phyloP scores from a whole-genome alignment of 139 green algal species.

The Micractinium conductrix region DNA sequence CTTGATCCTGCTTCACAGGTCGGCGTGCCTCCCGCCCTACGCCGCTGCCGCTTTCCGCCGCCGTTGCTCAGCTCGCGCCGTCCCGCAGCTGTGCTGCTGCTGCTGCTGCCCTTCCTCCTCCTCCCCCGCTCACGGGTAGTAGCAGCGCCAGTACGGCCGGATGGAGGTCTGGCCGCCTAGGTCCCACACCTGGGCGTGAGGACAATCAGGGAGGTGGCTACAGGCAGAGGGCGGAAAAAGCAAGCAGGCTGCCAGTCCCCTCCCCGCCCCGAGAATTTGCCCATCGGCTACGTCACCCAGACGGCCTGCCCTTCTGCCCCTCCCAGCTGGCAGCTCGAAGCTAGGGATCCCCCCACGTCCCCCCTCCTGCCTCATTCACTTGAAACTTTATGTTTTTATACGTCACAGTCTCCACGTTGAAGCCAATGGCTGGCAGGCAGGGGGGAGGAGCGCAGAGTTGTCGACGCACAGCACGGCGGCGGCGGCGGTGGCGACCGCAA shows the following conservation, averaged over 20 bases:
- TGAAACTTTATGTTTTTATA: constrained; percentile 99
- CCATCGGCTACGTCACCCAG: too few relatives aligned
- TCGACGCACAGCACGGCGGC: background rate
- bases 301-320: too few relatives aligned
- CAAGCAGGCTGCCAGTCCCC: background rate
- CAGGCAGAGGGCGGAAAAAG: background rate
- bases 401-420: constrained; percentile 99
- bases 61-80: too few relatives aligned
- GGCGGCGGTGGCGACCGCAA: too few relatives aligned
- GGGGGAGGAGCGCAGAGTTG: background rate
- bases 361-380: constrained; percentile 27
- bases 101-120: background rate
- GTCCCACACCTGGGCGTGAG: constrained; percentile 55
- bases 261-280: too few relatives aligned
- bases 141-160: constrained; percentile 99
- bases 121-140: constrained; percentile 82
- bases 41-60: too few relatives aligned
- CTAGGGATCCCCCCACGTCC: too few relatives aligned
- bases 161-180: constrained; percentile 93
- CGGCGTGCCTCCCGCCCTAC: too few relatives aligned
- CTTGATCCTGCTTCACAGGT: too few relatives aligned
- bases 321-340: too few relatives aligned
- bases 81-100: too few relatives aligned
- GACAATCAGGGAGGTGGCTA: background rate
- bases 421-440: constrained; percentile 92